Evolutionary conservation across 345 rosid genomes (phyloP).

Genomic region (Syzygium grande): DNA sequence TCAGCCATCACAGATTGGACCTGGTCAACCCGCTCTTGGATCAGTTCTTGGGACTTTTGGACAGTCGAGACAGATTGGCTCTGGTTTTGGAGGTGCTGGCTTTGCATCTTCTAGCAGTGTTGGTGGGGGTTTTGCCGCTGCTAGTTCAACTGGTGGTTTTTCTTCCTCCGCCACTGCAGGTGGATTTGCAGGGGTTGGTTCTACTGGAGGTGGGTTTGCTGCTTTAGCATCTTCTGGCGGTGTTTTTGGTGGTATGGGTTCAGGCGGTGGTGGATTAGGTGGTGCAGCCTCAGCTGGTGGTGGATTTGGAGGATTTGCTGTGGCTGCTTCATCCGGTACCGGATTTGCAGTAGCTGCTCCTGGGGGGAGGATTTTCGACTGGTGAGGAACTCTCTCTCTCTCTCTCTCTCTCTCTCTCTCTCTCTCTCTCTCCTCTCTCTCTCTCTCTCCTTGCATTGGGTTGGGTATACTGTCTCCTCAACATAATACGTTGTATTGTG

Average conservation of each 20-base stretch:
- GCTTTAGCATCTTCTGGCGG: conserved; percentile 10
- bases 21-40: conserved; percentile 84
- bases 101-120: conserved; percentile 47
- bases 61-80: conserved; percentile 83
- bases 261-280: conserved; percentile 39
- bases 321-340: neutral
- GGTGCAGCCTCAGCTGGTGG: conserved; percentile 13
- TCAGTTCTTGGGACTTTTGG: conserved; percentile 96
- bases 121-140: conserved; percentile 42
- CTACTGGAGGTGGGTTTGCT: conserved; percentile 31
- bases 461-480: neutral
- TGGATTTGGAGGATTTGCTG: conserved; percentile 11
- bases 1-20: conserved; percentile 70
- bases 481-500: neutral
- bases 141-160: conserved; percentile 51
- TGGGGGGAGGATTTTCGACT: conserved; percentile 1
- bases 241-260: conserved; percentile 29
- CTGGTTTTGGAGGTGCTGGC: conserved; percentile 53
- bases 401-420: neutral
- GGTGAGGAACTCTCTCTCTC: neutral
- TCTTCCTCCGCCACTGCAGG: conserved; percentile 26
- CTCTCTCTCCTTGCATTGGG: neutral
- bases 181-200: conserved; percentile 24
- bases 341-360: neutral
- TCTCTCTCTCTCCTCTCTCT: neutral